Evolutionary conservation across 805 yeast genomes (phyloP).

Genomic region (Torulaspora maleeae): DNA sequence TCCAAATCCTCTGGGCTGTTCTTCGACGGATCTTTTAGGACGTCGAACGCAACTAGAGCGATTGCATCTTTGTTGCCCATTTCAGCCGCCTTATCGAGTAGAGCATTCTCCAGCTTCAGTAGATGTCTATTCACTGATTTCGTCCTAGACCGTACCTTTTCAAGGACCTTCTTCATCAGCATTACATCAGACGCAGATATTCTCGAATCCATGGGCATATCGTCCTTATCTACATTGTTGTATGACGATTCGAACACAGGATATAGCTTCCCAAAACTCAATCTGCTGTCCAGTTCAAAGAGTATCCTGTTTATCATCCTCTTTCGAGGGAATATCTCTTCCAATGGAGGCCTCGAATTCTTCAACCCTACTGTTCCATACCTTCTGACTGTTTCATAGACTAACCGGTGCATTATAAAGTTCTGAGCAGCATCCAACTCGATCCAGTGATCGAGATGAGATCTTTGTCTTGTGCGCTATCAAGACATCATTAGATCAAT

Average conservation of each 20-base stretch:
- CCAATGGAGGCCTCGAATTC: conserved; percentile 35
- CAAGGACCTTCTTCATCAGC: conserved; percentile 62
- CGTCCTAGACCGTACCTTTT: conserved; percentile 55
- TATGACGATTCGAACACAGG: conserved; percentile 53
- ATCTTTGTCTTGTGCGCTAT: too few relatives aligned
- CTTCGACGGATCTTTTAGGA: conserved; percentile 40
- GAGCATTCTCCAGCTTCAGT: conserved; percentile 59
- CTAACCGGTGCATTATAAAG: conserved; percentile 1
- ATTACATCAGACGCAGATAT: conserved; percentile 56
- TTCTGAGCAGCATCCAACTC: not conserved
- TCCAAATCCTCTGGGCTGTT: conserved; percentile 47
- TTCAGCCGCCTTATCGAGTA: conserved; percentile 82
- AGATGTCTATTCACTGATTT: conserved; percentile 54
- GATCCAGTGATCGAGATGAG: not conserved
- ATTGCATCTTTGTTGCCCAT: conserved; percentile 79
- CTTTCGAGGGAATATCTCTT: conserved; percentile 54
- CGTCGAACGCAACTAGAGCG: conserved; percentile 63
- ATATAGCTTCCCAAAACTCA: conserved; percentile 49
- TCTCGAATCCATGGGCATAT: conserved; percentile 41
- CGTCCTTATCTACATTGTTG: conserved; percentile 37
- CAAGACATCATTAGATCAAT: too few relatives aligned
- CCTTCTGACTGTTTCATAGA: not conserved
- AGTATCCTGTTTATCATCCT: conserved; percentile 53
- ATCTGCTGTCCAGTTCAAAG: conserved; percentile 61
- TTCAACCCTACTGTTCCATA: conserved; percentile 1